These are phyloP conservation scores for Microbotryum lychnidis-dioicae DNA, from an alignment of 1,284 basidiomycete species.

Conservation along the genomic window DNA sequence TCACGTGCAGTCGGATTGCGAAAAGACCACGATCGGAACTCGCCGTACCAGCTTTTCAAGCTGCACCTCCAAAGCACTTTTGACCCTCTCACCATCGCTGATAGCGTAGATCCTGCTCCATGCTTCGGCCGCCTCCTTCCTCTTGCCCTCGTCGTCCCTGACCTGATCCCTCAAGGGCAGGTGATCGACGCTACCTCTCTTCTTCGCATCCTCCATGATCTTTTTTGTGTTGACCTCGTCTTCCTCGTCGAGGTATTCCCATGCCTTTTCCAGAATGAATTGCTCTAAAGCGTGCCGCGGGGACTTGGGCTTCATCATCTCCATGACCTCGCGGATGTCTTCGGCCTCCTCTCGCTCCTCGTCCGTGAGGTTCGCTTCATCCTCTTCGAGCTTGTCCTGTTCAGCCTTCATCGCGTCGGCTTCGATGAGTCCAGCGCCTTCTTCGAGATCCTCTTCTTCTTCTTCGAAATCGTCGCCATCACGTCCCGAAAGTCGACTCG, in stretches of 20 bases:
- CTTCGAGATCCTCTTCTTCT: not conserved
- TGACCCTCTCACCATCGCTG: slow-evolving; percentile 4
- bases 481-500: not conserved
- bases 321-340: too few species aligned
- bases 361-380: too few species aligned
- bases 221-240: slow-evolving; percentile 18
- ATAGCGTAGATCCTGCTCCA: slow-evolving; percentile 20
- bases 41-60: slow-evolving; percentile 46
- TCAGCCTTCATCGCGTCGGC: not conserved
- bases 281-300: slow-evolving; percentile 4
- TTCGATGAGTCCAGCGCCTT: not conserved
- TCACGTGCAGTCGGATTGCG: slow-evolving; percentile 73
- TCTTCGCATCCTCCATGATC: slow-evolving; percentile 7
- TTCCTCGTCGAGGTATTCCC: slow-evolving; percentile 20
- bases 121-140: slow-evolving; percentile 7
- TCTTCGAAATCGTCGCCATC: not conserved
- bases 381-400: too few species aligned
- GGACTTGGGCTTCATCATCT: not conserved
- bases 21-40: slow-evolving; percentile 62
- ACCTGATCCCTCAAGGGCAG: slow-evolving; percentile 21
- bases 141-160: slow-evolving; percentile 4
- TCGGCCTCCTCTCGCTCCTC: too few species aligned
- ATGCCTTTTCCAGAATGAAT: slow-evolving; percentile 13
- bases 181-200: slow-evolving; percentile 1
- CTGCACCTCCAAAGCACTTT: slow-evolving; percentile 38